Conservation (phyloP, 768 basidiomycete genomes). For the Megacollybia marginata region DNA sequence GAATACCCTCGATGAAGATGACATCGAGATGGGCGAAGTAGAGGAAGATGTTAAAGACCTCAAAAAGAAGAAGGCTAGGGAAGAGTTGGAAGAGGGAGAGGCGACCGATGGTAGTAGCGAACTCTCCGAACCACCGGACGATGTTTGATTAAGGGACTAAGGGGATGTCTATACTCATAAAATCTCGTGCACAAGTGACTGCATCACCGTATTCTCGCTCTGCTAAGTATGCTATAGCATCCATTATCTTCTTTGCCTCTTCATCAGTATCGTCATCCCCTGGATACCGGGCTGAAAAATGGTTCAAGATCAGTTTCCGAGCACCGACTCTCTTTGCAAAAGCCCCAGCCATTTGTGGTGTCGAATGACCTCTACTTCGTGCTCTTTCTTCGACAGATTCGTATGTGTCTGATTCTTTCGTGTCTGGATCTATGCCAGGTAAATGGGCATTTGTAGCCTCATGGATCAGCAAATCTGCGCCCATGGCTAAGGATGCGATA, state of each 20-base stretch:
- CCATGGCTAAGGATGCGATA: conserved; percentile 50
- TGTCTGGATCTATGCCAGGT: conserved; percentile 50
- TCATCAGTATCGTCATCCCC: conserved; percentile 51
- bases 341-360: conserved; percentile 82
- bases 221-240: conserved; percentile 53
- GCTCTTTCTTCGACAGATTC: conserved; percentile 55
- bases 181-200: conserved; percentile 65
- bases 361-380: conserved; percentile 80
- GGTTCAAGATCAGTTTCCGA: conserved; percentile 64
- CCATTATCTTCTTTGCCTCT: conserved; percentile 50
- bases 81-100: conserved; percentile 83
- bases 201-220: conserved; percentile 43
- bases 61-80: conserved; percentile 50
- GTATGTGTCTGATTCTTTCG: conserved; percentile 55
- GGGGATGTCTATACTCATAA: conserved; percentile 61
- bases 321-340: conserved; percentile 68
- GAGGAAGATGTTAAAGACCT: conserved; percentile 57
- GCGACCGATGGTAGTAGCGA: conserved; percentile 76
- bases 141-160: conserved; percentile 9
- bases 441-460: conserved; percentile 89
- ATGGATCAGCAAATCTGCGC: conserved; percentile 72
- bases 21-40: conserved; percentile 91
- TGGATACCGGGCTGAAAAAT: conserved; percentile 78
- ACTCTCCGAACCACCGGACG: conserved; percentile 69
- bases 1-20: conserved; percentile 36